Evolutionary conservation across 768 basidiomycete species (phyloP), one percentile per base, ranked within the genome.

Genomic region (Termitomyces eurrhizus): DNA sequence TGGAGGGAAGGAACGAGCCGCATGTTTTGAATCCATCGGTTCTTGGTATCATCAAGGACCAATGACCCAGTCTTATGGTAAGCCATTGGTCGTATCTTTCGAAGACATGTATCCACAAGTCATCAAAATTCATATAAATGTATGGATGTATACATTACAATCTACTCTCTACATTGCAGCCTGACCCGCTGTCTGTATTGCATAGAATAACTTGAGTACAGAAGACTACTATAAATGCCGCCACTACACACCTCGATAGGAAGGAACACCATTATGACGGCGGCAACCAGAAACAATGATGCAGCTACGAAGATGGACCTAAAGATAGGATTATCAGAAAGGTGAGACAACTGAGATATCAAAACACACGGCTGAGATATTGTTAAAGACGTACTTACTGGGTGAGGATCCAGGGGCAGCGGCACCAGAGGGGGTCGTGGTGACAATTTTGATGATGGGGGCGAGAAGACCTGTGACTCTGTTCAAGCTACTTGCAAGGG

Each of bases 251-350:
- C 59, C 48, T 60, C 59, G 7, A 60, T 60, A 7, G 81, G 81
- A n/a, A 83, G 69, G 11, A 77, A 56, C 21, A 77, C 36, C 70
- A 77, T 75, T 35, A 78, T 53, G 11, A 78, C 2, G 4, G 75
- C 73, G 5, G 81, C 69, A 6, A 78, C 72, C 49, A 82, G 61
- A 68, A 81, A 78, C 49, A 83, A 66, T 0, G 80, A 63, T 2
- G 80, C 81, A 7, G 80, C 77, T 3, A 82, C 78, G 46, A 78
- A 81, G 16, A 82, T 72, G n/a, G 82, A 76, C 32, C 81, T 80
- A 41, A 35, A n/a, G 0, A 12, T 13, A n/a, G 5, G 21, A 18
- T n/a, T 9, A 8, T 29, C 2, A 29, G 29, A 29, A 29, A n/a
- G 18, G 26, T n/a, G 33, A 24, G 8, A 29, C 29, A 29, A 29